Conservation (phyloP, 139 green algal species). For the Diplosphaera chodatii region DNA sequence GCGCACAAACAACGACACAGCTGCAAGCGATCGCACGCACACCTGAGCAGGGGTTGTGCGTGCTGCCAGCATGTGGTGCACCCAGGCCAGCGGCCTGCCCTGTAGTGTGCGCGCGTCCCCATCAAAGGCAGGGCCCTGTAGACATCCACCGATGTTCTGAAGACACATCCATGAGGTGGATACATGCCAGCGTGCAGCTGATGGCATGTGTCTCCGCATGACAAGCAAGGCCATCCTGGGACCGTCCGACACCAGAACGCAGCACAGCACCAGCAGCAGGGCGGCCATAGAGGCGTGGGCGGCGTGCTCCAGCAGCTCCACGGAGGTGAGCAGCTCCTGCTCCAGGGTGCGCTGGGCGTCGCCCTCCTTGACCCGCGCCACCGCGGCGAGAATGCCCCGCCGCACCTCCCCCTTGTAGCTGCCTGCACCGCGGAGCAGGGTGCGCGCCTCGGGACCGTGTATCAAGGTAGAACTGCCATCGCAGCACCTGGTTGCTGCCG, state of each 20-base stretch:
- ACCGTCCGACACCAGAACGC: no score
- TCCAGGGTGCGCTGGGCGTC: conserved; percentile 41
- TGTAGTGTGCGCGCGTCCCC: conserved; percentile 30
- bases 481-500: no score
- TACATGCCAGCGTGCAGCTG: no score
- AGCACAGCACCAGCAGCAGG: conserved; percentile 49
- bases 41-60: background rate
- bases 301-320: conserved; percentile 53
- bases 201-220: no score
- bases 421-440: no score
- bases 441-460: no score
- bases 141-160: background rate
- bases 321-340: conserved; percentile 22
- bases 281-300: conserved; percentile 59
- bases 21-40: no score
- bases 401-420: conserved; percentile 16
- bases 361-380: conserved; percentile 40
- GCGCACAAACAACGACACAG: no score
- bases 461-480: no score
- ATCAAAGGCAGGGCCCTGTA: conserved; percentile 52
- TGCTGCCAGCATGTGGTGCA: conserved; percentile 39
- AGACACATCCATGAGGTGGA: no score
- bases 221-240: no score
- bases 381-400: conserved; percentile 7
- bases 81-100: conserved; percentile 35